Base-by-base conservation (phyloP, 495 filamentous ascomycete species). In the Parathielavia hyrcaniae region DNA sequence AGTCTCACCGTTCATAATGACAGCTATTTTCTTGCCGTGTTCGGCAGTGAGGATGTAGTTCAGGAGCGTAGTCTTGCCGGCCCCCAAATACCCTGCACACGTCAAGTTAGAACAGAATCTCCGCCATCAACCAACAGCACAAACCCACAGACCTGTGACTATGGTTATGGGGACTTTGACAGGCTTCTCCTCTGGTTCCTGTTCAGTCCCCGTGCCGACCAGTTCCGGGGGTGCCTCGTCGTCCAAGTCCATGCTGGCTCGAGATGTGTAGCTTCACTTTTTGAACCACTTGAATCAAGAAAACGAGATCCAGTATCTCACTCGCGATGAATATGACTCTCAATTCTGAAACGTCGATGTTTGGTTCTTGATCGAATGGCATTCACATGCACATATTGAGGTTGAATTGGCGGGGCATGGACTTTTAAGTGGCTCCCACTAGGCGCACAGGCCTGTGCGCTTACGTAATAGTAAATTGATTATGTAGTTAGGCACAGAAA, bases 1-100 rank as follows among this genome's bases (percentile, higher is more conserved):
- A 6, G 35, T 22, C 62, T 58, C 68, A 83, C 90, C 92, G 71
- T 98, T 98, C 75, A 97, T 82, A 57, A 98, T 98, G 26, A 98
- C 93, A 11, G 93, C 93, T 69, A 98, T 90, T 69, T 86, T 93
- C 78, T 97, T 97, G 67, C 91, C 92, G 80, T 97, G 93, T 53
- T 89, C 84, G 60, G 91, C 90, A 20, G 83, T 90, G 38, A 98
- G 77, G 44, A 98, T 97, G 69, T 97, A 95, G 67, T 98, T 98
- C 46, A 98, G 76, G 8, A 98, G 75, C 0, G 95, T 97, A 0
- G 92, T 97, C 71, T 98, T 98, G 19, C 93, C 93, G 23, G 93
- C 88, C 34, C 93, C 93, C 17, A 98, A 81, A 64, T 97, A 98
- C 9, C 81, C 79, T 81, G 50, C n/a, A 9, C 35, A 17, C 22